phyloP scores from a whole-genome alignment of 2,329 filamentous ascomycete genomes.

The Exophiala viscosa region DNA sequence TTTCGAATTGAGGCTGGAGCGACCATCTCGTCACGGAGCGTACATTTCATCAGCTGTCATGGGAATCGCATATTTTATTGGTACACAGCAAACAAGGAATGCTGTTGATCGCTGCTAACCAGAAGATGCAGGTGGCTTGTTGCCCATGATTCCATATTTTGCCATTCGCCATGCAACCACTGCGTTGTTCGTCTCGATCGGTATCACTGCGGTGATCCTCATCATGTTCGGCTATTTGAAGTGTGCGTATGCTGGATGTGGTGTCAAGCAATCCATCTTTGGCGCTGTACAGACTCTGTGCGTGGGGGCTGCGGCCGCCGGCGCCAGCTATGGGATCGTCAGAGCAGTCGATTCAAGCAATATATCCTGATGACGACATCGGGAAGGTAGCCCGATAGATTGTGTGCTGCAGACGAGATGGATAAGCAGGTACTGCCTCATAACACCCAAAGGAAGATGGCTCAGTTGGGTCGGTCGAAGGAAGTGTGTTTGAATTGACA shows the following conservation, averaged over 20 bases:
- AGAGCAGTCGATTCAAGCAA: constrained; percentile 2
- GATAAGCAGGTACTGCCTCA: too few species aligned
- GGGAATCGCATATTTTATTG: constrained; percentile 31
- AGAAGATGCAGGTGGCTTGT: constrained; percentile 33
- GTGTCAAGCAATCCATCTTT: constrained; percentile 29
- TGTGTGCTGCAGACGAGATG: too few species aligned
- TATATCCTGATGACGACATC: neutral
- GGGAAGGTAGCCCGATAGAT: too few species aligned
- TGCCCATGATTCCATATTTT: constrained; percentile 54
- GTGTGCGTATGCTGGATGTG: constrained; percentile 30
- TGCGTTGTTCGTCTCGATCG: constrained; percentile 49
- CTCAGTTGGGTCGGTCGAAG: too few species aligned
- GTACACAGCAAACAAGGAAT: neutral
- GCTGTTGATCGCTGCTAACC: neutral
- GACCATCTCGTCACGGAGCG: constrained; percentile 42
- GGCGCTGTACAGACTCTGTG: constrained; percentile 36
- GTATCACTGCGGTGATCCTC: constrained; percentile 47
- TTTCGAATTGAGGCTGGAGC: constrained; percentile 52
- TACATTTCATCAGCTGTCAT: constrained; percentile 42
- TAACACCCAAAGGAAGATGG: too few species aligned
- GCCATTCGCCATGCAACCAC: constrained; percentile 35
- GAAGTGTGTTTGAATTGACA: too few species aligned
- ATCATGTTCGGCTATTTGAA: constrained; percentile 51
- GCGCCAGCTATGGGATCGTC: constrained; percentile 38
- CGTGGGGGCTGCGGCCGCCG: constrained; percentile 37